Base-by-base conservation (phyloP, 208 protist genomes). In the Trypanosomatidae sp. region DNA sequence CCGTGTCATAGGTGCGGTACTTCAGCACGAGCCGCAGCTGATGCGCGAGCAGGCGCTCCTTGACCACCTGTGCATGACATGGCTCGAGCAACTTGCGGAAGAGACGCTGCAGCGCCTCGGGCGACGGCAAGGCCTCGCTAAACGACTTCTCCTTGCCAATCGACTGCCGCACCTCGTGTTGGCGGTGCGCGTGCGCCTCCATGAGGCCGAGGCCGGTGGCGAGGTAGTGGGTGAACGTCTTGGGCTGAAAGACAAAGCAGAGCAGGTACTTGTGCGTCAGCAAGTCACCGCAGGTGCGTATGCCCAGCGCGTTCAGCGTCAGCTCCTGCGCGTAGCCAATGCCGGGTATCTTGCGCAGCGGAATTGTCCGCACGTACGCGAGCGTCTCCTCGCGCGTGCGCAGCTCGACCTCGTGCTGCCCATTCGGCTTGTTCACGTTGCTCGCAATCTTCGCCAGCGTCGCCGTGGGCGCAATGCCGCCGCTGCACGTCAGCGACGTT, bases 361-460 rank as follows among this genome's bases (percentile, higher is more conserved):
- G 71, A 20, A 94, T 66, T 23, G 71, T 58, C 27, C 67, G 66
- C 22, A 94, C 50, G 57, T 88, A 92, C 6, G 52, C 39, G 6
- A 96, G 62, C 11, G 92, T 59, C 10, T 90, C 74, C 50, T 88
- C 66, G n/a, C 71, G 70, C 23, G 60, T 78, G n/a, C 60, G 56
- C 37, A 92, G 66, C 10, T 57, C 56, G 38, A 92, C 73, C 38
- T 88, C 78, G 46, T 92, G 89, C 64, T 96, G 92, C 2, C 92
- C 94, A 51, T 97, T 92, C 10, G 94, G 94, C 59, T 97, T 97
- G 53, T 95, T 92, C 21, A 86, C 62, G 57, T 97, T 96, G 25
- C 83, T 79, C 13, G 73, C 81, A 28, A 97, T 92, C 68, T 97
- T 96, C 13, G 86, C 68, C 4, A 97, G 57, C 18, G 73, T 69